Evolutionary conservation across 345 rosid species (phyloP).

Genomic region (Salix udensis): DNA sequence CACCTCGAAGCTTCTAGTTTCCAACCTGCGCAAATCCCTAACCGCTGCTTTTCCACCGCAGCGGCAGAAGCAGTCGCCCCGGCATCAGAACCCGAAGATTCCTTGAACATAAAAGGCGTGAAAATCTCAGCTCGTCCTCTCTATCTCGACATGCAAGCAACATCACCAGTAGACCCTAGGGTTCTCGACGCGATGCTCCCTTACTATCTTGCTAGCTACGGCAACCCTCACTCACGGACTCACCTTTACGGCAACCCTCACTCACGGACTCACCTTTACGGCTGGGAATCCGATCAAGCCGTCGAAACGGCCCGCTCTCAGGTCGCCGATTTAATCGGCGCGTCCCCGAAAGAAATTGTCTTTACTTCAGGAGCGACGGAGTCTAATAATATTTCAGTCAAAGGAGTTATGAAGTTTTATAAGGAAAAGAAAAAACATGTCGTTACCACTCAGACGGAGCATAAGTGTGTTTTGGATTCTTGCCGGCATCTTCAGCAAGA

Average conservation of each 20-base stretch:
- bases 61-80: conserved; percentile 21
- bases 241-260: conserved; percentile 95
- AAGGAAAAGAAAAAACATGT: conserved; percentile 85
- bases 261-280: conserved; percentile 91
- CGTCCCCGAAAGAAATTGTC: conserved; percentile 82
- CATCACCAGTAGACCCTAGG: conserved; percentile 92
- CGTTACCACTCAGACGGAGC: conserved; percentile 93
- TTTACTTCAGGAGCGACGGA: conserved; percentile 97
- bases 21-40: conserved; percentile 45
- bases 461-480: conserved; percentile 90
- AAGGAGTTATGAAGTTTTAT: conserved; percentile 94
- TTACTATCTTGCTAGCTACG: conserved; percentile 58
- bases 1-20: conserved; percentile 40
- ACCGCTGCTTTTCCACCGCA: conserved; percentile 27
- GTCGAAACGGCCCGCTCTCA: conserved; percentile 77
- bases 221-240: conserved; percentile 95
- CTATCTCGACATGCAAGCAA: conserved; percentile 69
- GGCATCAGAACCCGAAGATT: conserved; percentile 35
- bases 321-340: conserved; percentile 68
- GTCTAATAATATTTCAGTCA: conserved; percentile 75
- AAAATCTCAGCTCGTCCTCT: conserved; percentile 66
- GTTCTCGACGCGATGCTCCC: conserved; percentile 87
- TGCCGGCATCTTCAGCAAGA: conserved; percentile 95
- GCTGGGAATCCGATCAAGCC: conserved; percentile 94
- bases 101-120: conserved; percentile 63